Base-by-base conservation (phyloP, 345 rosid species). In the Melaleuca quinquenervia region DNA sequence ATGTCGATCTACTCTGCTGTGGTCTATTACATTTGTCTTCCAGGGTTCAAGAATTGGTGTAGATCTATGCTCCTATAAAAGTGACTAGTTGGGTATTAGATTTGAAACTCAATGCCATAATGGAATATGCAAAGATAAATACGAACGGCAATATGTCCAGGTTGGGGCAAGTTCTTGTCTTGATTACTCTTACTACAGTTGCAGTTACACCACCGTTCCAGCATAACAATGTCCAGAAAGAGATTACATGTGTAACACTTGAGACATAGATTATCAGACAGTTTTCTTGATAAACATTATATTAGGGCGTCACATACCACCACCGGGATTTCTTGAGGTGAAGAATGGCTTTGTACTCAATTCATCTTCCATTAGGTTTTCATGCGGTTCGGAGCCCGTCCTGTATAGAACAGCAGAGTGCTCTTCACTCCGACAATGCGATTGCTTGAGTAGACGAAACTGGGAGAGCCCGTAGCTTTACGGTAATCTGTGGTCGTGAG, bases 301-400 rank as follows among this genome's bases (percentile, higher is more conserved):
- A 70, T 70, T 70, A 70, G 60, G 56, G 84, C 54, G 51, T 51
- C 55, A 52, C 56, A 52, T 45, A 48, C 54, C 53, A 27, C 18
- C 24, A 56, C 50, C 3, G 52, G n/a, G 51, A 60, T 41, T 18
- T 41, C 29, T 52, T 58, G 12, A 29, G 83, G 52, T 7, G 89
- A 52, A n/a, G 88, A 49, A 86, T 49, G 55, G 88, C 90, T 62
- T 86, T 90, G 51, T 91, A 91, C 60, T 90, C 93, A 41, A 41
- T 91, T 91, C 91, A 91, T 90, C 84, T 90, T 92, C 94, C 94
- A 92, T 51, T 90, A 89, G 5, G 94, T 92, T 86, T 90, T 92
- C 32, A 22, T 84, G 29, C 93, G 92, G 22, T 11, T 89, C 0
- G 94, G 94, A 83, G 92, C 92, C 84, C 92, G 90, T 86, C 94